Base-by-base conservation (phyloP, 768 basidiomycete genomes). In the Rubroboletus satanas region DNA sequence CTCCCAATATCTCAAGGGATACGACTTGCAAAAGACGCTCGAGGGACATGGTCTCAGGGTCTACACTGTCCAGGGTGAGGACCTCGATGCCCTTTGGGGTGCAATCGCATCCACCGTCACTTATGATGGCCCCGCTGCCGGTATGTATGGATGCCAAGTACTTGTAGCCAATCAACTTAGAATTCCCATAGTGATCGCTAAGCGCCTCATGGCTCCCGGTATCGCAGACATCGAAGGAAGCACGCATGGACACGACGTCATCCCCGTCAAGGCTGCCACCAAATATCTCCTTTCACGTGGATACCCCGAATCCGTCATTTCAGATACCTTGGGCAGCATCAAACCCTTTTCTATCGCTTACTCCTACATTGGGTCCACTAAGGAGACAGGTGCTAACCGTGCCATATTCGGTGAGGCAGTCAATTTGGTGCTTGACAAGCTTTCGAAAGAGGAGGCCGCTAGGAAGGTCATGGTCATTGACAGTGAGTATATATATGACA, bases 381-480 rank as follows among this genome's bases (percentile, higher is more conserved):
- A 85, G 64, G 90, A 93, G 60, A 70, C 80, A 49, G 89, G 82
- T 29, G 92, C 90, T 1, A 90, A 88, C 66, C 88, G 92, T 62
- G 86, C 87, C 38, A 75, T 88, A 11, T 94, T 94, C 61, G 92
- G 92, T 29, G 88, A 93, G 62, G 88, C 92, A 10, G 90, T 92
- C 48, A 87, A 85, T 66, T 52, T 75, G 58, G 90, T 93, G 2
- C 79, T 94, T 18, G 91, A 93, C 63, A 79, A 75, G 32, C 73
- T 90, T 45, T 77, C 77, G 63, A 90, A 85, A 70, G 87, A 90
- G 67, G 90, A 91, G 64, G 86, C 85, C 1, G 80, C 81, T 10
- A 78, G 78, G 70, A 90, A 84, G 68, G 90, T 93, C 41, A 83
- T 93, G 84, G 89, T 91, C 55, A 91, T 94, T 57, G 92, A 93